Evolutionary conservation across 129 eudicot genomes (phyloP).

Genomic region (Oenanthe sinensis): DNA sequence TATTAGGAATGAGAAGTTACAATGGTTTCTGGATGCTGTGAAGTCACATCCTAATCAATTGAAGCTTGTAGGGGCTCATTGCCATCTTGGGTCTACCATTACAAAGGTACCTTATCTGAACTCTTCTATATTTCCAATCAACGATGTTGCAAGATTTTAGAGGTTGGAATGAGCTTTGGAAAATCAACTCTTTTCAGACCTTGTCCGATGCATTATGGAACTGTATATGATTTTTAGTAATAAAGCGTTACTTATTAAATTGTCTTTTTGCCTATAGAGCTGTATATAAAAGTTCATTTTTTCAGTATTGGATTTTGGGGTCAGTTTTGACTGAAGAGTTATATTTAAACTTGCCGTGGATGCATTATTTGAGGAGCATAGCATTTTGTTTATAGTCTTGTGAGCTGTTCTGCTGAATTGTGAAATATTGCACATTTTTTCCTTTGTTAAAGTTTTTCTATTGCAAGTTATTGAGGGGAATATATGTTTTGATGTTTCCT

Average conservation of each 20-base stretch:
- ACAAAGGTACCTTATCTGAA: conserved; percentile 54
- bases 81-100: conserved; percentile 98
- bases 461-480: background rate
- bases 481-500: no score
- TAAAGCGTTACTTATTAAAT: background rate
- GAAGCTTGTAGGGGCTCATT: conserved; percentile 95
- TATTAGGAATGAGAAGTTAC: conserved; percentile 89
- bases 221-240: background rate
- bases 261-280: background rate
- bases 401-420: background rate
- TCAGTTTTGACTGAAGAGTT: background rate
- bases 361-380: background rate
- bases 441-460: background rate
- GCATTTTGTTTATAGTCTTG: background rate
- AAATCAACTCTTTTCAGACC: background rate
- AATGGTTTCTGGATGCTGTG: conserved; percentile 96
- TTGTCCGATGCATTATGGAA: background rate
- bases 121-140: background rate
- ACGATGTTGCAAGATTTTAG: background rate
- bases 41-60: conserved; percentile 87
- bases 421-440: background rate
- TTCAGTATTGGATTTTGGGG: background rate
- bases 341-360: background rate
- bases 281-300: background rate
- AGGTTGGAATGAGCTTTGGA: background rate